Conservation (phyloP, 2,329 filamentous ascomycete genomes). For the Acrocalymma vagum region DNA sequence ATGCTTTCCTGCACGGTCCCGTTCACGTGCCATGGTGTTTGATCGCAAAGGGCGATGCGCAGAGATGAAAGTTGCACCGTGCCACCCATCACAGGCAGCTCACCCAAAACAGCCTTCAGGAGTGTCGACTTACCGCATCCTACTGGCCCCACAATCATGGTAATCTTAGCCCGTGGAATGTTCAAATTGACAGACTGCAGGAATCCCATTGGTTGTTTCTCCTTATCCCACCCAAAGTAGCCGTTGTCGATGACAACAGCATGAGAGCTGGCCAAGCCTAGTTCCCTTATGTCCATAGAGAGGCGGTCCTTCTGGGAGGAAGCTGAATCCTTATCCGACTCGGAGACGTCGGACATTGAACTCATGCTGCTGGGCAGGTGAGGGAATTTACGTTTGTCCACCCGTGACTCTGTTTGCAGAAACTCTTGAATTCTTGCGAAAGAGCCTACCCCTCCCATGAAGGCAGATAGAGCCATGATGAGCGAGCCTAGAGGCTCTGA, state of each 20-base stretch:
- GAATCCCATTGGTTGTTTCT: conserved; percentile 46
- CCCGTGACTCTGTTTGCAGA: conserved; percentile 37
- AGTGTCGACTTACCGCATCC: conserved; percentile 64
- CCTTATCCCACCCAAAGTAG: conserved; percentile 57
- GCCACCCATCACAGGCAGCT: conserved; percentile 42
- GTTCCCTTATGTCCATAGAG: conserved; percentile 29
- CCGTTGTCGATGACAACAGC: conserved; percentile 54
- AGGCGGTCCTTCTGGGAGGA: conserved; percentile 31
- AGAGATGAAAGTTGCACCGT: conserved; percentile 38
- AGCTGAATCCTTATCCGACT: conserved; percentile 35
- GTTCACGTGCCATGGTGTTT: conserved; percentile 49
- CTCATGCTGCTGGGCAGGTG: conserved; percentile 23
- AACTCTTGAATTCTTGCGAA: conserved; percentile 58
- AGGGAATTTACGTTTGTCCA: conserved; percentile 32
- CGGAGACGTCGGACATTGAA: conserved; percentile 25
- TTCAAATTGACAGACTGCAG: conserved; percentile 52
- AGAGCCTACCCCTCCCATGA: conserved; percentile 55
- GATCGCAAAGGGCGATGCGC: conserved; percentile 47
- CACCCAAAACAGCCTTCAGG: conserved; percentile 42
- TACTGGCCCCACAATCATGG: conserved; percentile 60
- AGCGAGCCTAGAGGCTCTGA: conserved; percentile 56
- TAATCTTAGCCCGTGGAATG: conserved; percentile 54
- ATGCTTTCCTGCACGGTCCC: conserved; percentile 49
- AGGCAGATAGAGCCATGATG: conserved; percentile 55
- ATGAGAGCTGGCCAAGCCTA: conserved; percentile 24